These are phyloP conservation scores for Plectosphaerella cucumerina DNA, from an alignment of 2,329 filamentous ascomycete species.

Conservation along the genomic window DNA sequence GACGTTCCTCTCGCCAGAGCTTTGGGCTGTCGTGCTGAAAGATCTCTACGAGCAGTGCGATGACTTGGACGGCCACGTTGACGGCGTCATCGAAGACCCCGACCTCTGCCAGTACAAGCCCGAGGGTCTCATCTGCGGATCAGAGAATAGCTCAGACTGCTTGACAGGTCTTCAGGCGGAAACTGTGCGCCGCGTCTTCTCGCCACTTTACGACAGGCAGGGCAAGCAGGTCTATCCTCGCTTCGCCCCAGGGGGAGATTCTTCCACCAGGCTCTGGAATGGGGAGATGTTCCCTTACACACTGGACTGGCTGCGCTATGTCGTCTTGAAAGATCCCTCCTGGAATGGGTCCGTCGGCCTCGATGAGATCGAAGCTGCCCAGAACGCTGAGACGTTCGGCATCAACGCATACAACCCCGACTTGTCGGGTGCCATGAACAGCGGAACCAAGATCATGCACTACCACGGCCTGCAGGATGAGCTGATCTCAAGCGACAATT, in stretches of 20 bases:
- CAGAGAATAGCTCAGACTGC: constrained; percentile 24
- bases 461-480: constrained; percentile 41
- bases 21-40: constrained; percentile 7
- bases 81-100: constrained; percentile 44
- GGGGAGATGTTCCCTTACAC: constrained; percentile 14
- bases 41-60: constrained; percentile 41
- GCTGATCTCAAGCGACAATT: constrained; percentile 26
- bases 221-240: constrained; percentile 33
- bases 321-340: constrained; percentile 30
- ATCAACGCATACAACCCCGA: constrained; percentile 33
- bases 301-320: constrained; percentile 31
- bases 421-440: constrained; percentile 29
- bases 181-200: constrained; percentile 24
- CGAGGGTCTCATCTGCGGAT: constrained; percentile 33
- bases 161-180: constrained; percentile 36
- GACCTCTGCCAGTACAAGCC: constrained; percentile 38
- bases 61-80: constrained; percentile 39
- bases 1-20: constrained; percentile 16
- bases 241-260: constrained; percentile 43
- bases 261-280: constrained; percentile 40
- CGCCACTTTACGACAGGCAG: constrained; percentile 19
- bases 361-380: constrained; percentile 32
- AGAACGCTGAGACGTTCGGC: constrained; percentile 25
- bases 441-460: constrained; percentile 39
- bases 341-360: constrained; percentile 26